Percentiles rank a stretch among this genome's conserved stretches.
These are phyloP conservation scores for Colletotrichum sp. DNA, from an alignment of 2,329 filamentous ascomycete species.

Conservation along the genomic window DNA sequence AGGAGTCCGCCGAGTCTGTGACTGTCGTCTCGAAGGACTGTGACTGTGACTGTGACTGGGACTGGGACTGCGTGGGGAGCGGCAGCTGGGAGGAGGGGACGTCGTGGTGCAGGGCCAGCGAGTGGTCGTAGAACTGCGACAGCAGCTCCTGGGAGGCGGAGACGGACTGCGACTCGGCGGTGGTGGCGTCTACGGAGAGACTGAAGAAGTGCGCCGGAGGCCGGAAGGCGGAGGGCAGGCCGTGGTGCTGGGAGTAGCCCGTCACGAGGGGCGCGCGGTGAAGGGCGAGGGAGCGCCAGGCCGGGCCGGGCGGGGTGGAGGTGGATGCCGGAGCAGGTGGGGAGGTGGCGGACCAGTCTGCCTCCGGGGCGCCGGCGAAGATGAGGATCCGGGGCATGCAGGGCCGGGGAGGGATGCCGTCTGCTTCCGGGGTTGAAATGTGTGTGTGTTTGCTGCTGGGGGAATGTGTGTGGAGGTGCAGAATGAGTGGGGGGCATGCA, in stretches of 20 bases:
- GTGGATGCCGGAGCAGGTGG: neutral
- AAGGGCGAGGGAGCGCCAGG: conserved; percentile 62
- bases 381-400: conserved; percentile 41
- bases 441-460: neutral
- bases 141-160: conserved; percentile 35
- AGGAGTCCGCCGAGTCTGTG: conserved; percentile 35
- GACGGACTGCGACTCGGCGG: neutral
- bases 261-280: conserved; percentile 50
- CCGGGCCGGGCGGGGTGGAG: conserved; percentile 28
- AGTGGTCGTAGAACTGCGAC: conserved; percentile 79
- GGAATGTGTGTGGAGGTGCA: neutral
- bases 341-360: conserved; percentile 29
- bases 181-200: conserved; percentile 33
- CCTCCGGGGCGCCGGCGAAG: conserved; percentile 38
- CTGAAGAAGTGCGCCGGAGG: conserved; percentile 52
- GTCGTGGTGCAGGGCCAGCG: conserved; percentile 72
- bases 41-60: neutral
- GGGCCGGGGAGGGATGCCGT: neutral
- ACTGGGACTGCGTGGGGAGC: neutral
- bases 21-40: conserved; percentile 24
- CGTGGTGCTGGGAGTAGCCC: conserved; percentile 57
- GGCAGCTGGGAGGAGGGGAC: conserved; percentile 66
- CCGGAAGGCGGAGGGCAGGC: conserved; percentile 31
- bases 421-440: neutral
- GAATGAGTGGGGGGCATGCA: neutral